Percentiles rank a stretch among this genome's conserved stretches.
phyloP scores from a whole-genome alignment of 345 rosid species.

The Atalantia buxifolia region DNA sequence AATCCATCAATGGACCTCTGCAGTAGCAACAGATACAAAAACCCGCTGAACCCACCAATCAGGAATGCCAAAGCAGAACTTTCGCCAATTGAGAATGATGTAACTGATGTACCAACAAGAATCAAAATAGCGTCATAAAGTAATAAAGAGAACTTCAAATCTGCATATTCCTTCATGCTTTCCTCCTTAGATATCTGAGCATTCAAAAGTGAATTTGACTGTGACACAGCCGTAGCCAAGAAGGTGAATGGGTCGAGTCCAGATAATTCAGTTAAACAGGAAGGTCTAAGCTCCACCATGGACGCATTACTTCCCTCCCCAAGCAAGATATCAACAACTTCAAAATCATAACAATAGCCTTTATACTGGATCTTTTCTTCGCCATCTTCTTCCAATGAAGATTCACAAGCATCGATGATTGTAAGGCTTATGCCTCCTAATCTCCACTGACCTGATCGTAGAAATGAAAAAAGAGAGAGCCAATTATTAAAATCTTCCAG shows the following conservation, averaged over 20 bases:
- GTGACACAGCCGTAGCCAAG: slow-evolving; percentile 20
- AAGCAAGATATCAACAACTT: slow-evolving; percentile 58
- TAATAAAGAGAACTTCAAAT: slow-evolving; percentile 72
- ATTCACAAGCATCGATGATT: slow-evolving; percentile 29
- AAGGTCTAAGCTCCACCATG: slow-evolving; percentile 72
- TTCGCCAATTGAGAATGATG: slow-evolving; percentile 41
- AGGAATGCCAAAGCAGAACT: slow-evolving; percentile 62
- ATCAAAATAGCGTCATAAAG: slow-evolving; percentile 49
- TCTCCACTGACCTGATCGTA: slow-evolving; percentile 90
- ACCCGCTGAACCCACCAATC: slow-evolving; percentile 67
- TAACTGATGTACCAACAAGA: slow-evolving; percentile 38
- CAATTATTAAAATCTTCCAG: not conserved
- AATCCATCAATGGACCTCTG: slow-evolving; percentile 79
- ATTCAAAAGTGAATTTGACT: slow-evolving; percentile 22
- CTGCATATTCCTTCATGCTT: slow-evolving; percentile 83
- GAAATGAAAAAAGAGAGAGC: slow-evolving; percentile 11
- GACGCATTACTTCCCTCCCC: slow-evolving; percentile 67
- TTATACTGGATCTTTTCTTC: slow-evolving; percentile 14
- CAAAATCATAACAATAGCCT: slow-evolving; percentile 52
- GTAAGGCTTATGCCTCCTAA: slow-evolving; percentile 46
- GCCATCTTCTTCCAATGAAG: slow-evolving; percentile 20
- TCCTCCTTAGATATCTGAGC: slow-evolving; percentile 43
- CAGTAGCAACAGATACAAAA: slow-evolving; percentile 57
- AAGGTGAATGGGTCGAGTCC: slow-evolving; percentile 29
- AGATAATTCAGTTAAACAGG: slow-evolving; percentile 34